phyloP scores from a whole-genome alignment of 495 filamentous ascomycete genomes.

The Lophiotrema nucula region DNA sequence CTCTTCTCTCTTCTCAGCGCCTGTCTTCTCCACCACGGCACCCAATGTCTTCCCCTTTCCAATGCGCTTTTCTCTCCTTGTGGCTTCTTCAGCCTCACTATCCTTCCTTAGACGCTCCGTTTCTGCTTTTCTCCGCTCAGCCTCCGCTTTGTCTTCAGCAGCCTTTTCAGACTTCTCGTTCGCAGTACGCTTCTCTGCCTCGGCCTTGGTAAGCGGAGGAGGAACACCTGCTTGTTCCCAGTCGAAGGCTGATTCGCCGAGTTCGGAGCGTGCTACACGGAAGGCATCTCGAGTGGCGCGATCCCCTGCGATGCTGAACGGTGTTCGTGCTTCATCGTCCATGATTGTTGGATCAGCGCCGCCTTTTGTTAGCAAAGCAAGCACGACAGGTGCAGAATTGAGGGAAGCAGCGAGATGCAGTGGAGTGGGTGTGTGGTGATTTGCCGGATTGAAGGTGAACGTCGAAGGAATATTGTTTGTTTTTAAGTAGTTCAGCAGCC shows the following conservation, averaged over 20 bases:
- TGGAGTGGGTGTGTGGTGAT: conserved; percentile 81
- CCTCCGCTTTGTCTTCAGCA: conserved; percentile 54
- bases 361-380: conserved; percentile 73
- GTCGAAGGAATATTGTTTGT: conserved; percentile 65
- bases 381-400: conserved; percentile 69
- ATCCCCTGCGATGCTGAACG: conserved; percentile 87
- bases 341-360: conserved; percentile 67
- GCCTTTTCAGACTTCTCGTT: conserved; percentile 55
- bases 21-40: conserved; percentile 60
- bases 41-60: conserved; percentile 56
- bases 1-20: conserved; percentile 73
- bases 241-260: conserved; percentile 75
- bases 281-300: conserved; percentile 87
- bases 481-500: conserved; percentile 77
- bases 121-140: conserved; percentile 52
- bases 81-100: conserved; percentile 48
- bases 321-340: conserved; percentile 66
- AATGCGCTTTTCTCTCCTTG: conserved; percentile 63
- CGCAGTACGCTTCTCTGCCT: conserved; percentile 63
- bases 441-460: conserved; percentile 75
- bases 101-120: conserved; percentile 43
- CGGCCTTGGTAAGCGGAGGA: conserved; percentile 60
- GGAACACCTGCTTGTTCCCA: conserved; percentile 78
- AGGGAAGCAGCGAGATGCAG: conserved; percentile 82
- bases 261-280: conserved; percentile 75